A percentile compares a stretch with the other conserved stretches of the same genome.
Evolutionary conservation across 2,329 filamentous ascomycete genomes (phyloP).

Genomic region (Colletotrichum somersetense): DNA sequence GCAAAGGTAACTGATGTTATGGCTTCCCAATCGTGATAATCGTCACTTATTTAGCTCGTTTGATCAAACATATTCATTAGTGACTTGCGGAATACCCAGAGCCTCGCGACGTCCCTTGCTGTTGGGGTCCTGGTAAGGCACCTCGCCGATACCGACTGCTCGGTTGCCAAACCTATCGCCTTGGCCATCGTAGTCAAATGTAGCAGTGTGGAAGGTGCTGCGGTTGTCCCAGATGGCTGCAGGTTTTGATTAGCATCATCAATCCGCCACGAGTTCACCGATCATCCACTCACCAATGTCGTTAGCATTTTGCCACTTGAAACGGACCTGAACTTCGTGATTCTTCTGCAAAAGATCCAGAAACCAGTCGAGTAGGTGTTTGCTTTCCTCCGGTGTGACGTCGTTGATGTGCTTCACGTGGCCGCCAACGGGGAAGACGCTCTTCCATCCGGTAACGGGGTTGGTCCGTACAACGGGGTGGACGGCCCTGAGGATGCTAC

Average conservation of each 20-base stretch:
- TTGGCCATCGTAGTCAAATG: slow-evolving; percentile 67
- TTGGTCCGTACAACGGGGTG: slow-evolving; percentile 72
- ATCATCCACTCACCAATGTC: slow-evolving; percentile 49
- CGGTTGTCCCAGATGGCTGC: slow-evolving; percentile 73
- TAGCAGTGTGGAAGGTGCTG: slow-evolving; percentile 69
- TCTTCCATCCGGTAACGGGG: slow-evolving; percentile 73
- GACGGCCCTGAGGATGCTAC: slow-evolving; percentile 59
- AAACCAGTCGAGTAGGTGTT: slow-evolving; percentile 57
- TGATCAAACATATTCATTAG: neutral
- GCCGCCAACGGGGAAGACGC: slow-evolving; percentile 57
- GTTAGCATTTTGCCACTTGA: slow-evolving; percentile 59
- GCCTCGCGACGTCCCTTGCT: slow-evolving; percentile 54
- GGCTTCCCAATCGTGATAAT: neutral
- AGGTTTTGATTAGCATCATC: neutral
- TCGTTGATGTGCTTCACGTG: slow-evolving; percentile 59
- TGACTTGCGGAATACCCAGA: slow-evolving; percentile 22
- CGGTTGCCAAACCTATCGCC: slow-evolving; percentile 65
- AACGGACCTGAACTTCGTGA: slow-evolving; percentile 62
- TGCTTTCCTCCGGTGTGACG: slow-evolving; percentile 57
- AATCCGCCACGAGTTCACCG: neutral
- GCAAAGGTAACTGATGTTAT: neutral
- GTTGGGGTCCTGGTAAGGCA: slow-evolving; percentile 65
- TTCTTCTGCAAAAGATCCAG: slow-evolving; percentile 58
- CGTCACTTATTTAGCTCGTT: neutral
- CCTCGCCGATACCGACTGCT: slow-evolving; percentile 67